phyloP scores from a whole-genome alignment of 2,329 filamentous ascomycete genomes.

The Hansfordia pulvinata region DNA sequence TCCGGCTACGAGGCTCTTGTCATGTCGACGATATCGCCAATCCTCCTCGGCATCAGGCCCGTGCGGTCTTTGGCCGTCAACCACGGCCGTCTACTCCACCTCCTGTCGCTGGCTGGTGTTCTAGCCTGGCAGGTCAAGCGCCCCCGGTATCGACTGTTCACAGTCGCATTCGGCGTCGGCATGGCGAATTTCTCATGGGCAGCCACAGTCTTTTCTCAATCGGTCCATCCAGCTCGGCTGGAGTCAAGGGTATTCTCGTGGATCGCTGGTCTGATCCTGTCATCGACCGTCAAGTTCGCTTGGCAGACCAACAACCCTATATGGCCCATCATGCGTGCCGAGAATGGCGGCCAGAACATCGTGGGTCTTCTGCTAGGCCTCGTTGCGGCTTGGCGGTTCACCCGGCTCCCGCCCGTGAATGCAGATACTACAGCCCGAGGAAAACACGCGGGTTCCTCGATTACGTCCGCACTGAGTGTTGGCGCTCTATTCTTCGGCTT shows the following conservation, averaged over 20 bases:
- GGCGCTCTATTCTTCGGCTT: conserved; percentile 78
- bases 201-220: conserved; percentile 68
- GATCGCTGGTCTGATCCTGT: conserved; percentile 69
- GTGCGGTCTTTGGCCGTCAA: conserved; percentile 55
- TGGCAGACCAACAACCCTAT: conserved; percentile 92
- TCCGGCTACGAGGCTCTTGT: conserved; percentile 89
- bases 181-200: conserved; percentile 77
- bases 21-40: conserved; percentile 70
- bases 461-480: conserved; percentile 64
- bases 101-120: conserved; percentile 67
- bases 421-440: conserved; percentile 18
- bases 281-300: conserved; percentile 81
- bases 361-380: conserved; percentile 65
- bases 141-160: conserved; percentile 65
- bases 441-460: conserved; percentile 46
- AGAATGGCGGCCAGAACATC: conserved; percentile 88
- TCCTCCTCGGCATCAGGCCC: conserved; percentile 58
- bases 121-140: conserved; percentile 63
- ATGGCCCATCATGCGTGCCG: conserved; percentile 85
- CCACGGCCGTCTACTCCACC: conserved; percentile 57
- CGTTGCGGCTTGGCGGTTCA: conserved; percentile 63
- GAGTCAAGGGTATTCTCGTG: conserved; percentile 75
- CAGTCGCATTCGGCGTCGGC: conserved; percentile 66
- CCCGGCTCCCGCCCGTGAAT: conserved; percentile 44
- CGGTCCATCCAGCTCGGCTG: conserved; percentile 58